phyloP scores from a whole-genome alignment of 345 rosid species.

The Sonneratia caseolaris region DNA sequence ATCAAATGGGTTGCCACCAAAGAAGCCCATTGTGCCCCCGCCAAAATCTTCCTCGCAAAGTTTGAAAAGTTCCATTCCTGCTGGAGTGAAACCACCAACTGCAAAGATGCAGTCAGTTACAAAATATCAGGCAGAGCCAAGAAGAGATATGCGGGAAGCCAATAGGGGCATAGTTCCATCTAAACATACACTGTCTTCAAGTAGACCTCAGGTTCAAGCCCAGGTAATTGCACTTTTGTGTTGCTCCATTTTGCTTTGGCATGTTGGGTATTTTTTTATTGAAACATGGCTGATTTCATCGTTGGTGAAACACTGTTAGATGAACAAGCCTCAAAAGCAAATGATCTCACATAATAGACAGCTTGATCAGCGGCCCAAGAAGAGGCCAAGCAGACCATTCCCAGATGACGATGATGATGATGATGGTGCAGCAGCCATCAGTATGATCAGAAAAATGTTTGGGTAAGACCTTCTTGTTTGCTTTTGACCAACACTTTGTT shows the following conservation, averaged over 20 bases:
- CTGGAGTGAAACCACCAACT: conserved; percentile 28
- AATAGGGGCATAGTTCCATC: conserved; percentile 24
- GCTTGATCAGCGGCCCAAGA: conserved; percentile 41
- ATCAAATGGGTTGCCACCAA: conserved; percentile 34
- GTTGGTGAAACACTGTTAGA: conserved; percentile 18
- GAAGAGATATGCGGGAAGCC: conserved; percentile 31
- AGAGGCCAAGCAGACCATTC: conserved; percentile 30
- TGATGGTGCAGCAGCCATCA: conserved; percentile 36
- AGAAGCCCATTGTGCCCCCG: conserved; percentile 17
- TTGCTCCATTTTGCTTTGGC: neutral
- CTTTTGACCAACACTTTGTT: neutral
- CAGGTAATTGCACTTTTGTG: neutral
- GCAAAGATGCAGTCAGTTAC: conserved; percentile 38
- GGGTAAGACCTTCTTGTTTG: conserved; percentile 17
- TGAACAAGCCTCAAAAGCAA: conserved; percentile 42
- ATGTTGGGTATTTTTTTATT: neutral
- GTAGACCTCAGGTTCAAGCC: conserved; percentile 39
- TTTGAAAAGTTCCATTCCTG: conserved; percentile 27
- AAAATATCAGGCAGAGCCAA: conserved; percentile 42
- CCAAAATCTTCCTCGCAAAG: conserved; percentile 34
- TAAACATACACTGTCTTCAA: conserved; percentile 30
- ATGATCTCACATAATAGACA: conserved; percentile 20
- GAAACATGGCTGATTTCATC: neutral
- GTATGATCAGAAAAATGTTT: conserved; percentile 49
- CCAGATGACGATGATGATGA: conserved; percentile 26